phyloP scores from a whole-genome alignment of 1,284 basidiomycete genomes.

The Cryptococcus maquisensis region DNA sequence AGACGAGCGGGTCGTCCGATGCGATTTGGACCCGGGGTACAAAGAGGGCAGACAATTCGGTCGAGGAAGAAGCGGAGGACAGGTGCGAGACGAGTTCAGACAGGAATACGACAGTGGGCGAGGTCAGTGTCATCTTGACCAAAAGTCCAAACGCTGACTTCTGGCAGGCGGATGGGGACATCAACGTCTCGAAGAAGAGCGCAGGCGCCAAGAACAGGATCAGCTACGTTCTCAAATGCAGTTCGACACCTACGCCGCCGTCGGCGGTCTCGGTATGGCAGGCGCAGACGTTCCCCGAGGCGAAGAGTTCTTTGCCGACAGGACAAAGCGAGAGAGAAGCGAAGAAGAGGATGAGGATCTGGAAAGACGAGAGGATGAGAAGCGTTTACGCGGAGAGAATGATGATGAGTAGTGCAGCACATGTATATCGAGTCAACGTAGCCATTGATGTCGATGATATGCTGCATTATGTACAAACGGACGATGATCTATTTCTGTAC shows the following conservation, averaged over 20 bases:
- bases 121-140: constrained; percentile 40
- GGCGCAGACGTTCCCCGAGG: constrained; percentile 66
- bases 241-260: constrained; percentile 79
- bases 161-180: constrained; percentile 77
- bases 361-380: constrained; percentile 40
- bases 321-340: constrained; percentile 33
- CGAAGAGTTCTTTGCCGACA: constrained; percentile 30
- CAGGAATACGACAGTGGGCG: constrained; percentile 95
- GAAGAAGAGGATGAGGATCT: constrained; percentile 29
- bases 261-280: constrained; percentile 70
- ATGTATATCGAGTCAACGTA: not conserved
- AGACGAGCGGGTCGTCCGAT: constrained; percentile 98
- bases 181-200: constrained; percentile 50
- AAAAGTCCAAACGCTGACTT: constrained; percentile 8
- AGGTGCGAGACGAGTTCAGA: constrained; percentile 91
- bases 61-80: constrained; percentile 92
- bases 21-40: constrained; percentile 97
- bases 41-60: constrained; percentile 97
- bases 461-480: constrained; percentile 7
- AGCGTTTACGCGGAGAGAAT: constrained; percentile 39
- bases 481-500: constrained; percentile 61
- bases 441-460: constrained; percentile 1
- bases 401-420: constrained; percentile 29
- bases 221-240: constrained; percentile 71
- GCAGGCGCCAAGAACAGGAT: constrained; percentile 66